Evolutionary conservation across 768 basidiomycete genomes (phyloP).

Genomic region (Stropharia rugosoannulata): DNA sequence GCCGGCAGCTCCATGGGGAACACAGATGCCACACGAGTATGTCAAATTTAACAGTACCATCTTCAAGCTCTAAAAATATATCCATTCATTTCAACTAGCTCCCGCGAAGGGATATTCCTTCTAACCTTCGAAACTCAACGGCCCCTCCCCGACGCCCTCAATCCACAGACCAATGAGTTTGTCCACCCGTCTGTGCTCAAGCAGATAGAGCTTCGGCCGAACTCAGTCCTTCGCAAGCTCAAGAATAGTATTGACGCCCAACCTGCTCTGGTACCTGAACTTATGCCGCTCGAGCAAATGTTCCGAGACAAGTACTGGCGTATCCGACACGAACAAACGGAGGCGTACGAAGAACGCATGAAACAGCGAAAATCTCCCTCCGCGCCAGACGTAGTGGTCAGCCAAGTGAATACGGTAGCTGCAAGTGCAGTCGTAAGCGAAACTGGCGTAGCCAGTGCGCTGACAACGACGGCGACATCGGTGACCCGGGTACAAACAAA

Average conservation of each 20-base stretch:
- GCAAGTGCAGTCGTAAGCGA: constrained; percentile 7
- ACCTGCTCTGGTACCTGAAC: constrained; percentile 40
- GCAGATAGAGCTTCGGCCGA: constrained; percentile 32
- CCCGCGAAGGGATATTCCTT: constrained; percentile 54
- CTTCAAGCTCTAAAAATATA: constrained; percentile 17
- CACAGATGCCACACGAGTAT: constrained; percentile 62
- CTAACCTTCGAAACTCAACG: constrained; percentile 46
- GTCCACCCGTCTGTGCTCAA: constrained; percentile 61
- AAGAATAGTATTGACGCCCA: constrained; percentile 30
- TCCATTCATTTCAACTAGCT: constrained; percentile 32
- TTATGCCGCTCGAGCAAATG: constrained; percentile 52
- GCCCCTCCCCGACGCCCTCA: constrained; percentile 42
- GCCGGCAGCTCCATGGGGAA: constrained; percentile 22
- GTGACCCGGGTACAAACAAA: too few relatives aligned
- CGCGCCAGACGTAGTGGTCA: too few relatives aligned
- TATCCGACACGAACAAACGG: constrained; percentile 23
- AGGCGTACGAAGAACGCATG: constrained; percentile 11
- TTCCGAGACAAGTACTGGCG: constrained; percentile 48
- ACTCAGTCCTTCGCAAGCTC: constrained; percentile 29
- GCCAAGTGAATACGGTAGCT: constrained; percentile 11
- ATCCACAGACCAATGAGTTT: constrained; percentile 52
- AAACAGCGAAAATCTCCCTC: not conserved
- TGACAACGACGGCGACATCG: not conserved
- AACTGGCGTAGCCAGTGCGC: not conserved
- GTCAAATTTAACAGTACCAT: constrained; percentile 17